A percentile compares a stretch with the other conserved stretches of the same genome.
These are phyloP conservation scores for Pseudopyrenochaeta lycopersici DNA, from an alignment of 2,329 filamentous ascomycete genomes.

Conservation along the genomic window DNA sequence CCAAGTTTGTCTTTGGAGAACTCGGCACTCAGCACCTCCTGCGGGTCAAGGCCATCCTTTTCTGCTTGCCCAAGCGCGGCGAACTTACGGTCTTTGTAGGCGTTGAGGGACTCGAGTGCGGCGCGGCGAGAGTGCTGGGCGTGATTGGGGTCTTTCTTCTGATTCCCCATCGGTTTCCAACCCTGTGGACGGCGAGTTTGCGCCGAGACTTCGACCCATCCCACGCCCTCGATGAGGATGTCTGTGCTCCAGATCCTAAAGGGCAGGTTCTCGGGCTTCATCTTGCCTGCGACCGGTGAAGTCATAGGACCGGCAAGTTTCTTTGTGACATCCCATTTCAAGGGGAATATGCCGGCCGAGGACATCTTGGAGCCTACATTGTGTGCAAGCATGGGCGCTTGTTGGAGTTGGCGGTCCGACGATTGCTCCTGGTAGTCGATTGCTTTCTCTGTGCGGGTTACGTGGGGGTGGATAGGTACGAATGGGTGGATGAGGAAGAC, in stretches of 20 bases:
- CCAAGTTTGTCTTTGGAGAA: conserved; percentile 19
- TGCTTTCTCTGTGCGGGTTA: conserved; percentile 83
- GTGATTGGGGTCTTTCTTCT: conserved; percentile 55
- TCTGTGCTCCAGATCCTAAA: conserved; percentile 84
- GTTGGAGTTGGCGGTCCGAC: conserved; percentile 64
- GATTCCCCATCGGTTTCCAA: conserved; percentile 53
- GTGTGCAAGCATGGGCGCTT: conserved; percentile 67
- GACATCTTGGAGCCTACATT: conserved; percentile 46
- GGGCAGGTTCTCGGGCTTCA: conserved; percentile 74
- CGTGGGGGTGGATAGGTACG: conserved; percentile 77
- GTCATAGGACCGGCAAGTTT: conserved; percentile 78
- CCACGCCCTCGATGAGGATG: conserved; percentile 88
- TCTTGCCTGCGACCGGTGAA: conserved; percentile 66
- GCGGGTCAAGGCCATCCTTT: conserved; percentile 22
- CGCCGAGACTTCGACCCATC: conserved; percentile 88
- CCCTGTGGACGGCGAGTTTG: conserved; percentile 70
- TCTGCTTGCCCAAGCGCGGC: conserved; percentile 19
- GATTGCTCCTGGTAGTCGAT: conserved; percentile 71
- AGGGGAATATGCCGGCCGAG: conserved; percentile 74
- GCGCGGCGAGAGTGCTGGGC: conserved; percentile 22
- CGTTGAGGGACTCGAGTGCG: conserved; percentile 11
- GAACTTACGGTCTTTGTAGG: conserved; percentile 28
- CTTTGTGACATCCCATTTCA: conserved; percentile 86
- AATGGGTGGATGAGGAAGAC: conserved; percentile 87
- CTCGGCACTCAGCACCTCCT: conserved; percentile 45